Percentiles rank a stretch among this genome's conserved stretches.
Evolutionary conservation across 2,329 filamentous ascomycete genomes (phyloP).

Genomic region (Mycocentrospora acerina): DNA sequence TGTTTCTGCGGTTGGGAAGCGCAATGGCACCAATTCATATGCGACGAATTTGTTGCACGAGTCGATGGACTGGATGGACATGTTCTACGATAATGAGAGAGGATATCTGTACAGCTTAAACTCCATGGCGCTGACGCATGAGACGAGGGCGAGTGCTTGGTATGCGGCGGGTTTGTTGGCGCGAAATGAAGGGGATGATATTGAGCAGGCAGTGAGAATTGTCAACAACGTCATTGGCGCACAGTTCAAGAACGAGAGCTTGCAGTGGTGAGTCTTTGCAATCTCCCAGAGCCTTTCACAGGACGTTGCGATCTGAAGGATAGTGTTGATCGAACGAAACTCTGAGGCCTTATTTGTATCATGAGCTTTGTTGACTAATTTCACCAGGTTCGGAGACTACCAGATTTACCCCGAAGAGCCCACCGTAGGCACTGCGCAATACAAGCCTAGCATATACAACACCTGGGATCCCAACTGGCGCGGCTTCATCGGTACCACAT

Average conservation of each 20-base stretch:
- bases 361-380: background rate
- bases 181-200: conserved; percentile 54
- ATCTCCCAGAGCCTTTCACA: background rate
- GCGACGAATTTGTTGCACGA: conserved; percentile 36
- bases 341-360: too few relatives aligned
- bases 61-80: conserved; percentile 59
- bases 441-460: conserved; percentile 55
- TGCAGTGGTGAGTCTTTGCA: conserved; percentile 54
- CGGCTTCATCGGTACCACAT: conserved; percentile 61
- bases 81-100: conserved; percentile 54
- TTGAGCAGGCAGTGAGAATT: conserved; percentile 54
- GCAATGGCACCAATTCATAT: conserved; percentile 19
- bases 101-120: conserved; percentile 58
- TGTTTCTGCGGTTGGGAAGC: conserved; percentile 10
- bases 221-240: conserved; percentile 55
- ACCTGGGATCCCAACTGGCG: conserved; percentile 67
- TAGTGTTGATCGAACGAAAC: background rate
- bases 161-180: conserved; percentile 61
- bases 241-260: conserved; percentile 55
- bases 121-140: conserved; percentile 53
- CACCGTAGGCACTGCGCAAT: conserved; percentile 54
- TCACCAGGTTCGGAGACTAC: conserved; percentile 51
- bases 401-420: conserved; percentile 60
- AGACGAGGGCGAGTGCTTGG: conserved; percentile 60
- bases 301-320: background rate